Conservation (phyloP, 352 stramenopile species). For the Pythium sukuiense region DNA sequence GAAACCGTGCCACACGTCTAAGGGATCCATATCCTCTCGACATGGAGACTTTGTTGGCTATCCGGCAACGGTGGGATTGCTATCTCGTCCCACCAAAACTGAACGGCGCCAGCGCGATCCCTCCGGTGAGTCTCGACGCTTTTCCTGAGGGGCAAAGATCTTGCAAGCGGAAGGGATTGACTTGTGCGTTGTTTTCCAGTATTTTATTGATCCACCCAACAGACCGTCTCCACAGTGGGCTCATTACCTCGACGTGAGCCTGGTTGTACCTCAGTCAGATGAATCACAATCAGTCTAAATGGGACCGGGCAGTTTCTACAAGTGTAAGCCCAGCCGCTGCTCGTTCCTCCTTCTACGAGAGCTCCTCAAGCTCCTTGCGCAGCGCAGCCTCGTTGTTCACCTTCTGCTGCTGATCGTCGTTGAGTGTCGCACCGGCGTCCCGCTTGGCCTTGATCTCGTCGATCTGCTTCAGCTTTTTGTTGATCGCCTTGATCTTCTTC, state of each 20-base stretch:
- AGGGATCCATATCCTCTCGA: constrained; percentile 33
- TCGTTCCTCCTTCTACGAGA: constrained; percentile 35
- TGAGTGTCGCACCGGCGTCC: constrained; percentile 66
- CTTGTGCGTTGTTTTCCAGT: constrained; percentile 25
- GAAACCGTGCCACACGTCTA: constrained; percentile 2
- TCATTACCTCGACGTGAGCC: not conserved
- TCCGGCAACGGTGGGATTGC: constrained; percentile 31
- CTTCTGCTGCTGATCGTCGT: constrained; percentile 82
- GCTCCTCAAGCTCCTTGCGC: constrained; percentile 61
- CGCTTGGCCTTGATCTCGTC: constrained; percentile 80
- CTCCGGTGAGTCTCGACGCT: constrained; percentile 27
- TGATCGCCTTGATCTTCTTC: constrained; percentile 81
- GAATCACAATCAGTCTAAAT: not conserved
- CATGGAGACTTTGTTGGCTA: constrained; percentile 34
- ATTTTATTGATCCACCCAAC: constrained; percentile 44
- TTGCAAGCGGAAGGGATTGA: not conserved
- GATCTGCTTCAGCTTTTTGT: constrained; percentile 90
- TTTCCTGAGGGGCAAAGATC: no score
- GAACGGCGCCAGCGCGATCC: constrained; percentile 33
- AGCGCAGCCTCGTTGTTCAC: constrained; percentile 63
- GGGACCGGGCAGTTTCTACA: not conserved
- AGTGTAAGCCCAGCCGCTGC: not conserved
- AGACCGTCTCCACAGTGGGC: constrained; percentile 35
- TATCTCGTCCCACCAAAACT: constrained; percentile 23
- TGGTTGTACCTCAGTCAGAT: not conserved